phyloP scores from a whole-genome alignment of 768 basidiomycete genomes.

The Russula lepida region DNA sequence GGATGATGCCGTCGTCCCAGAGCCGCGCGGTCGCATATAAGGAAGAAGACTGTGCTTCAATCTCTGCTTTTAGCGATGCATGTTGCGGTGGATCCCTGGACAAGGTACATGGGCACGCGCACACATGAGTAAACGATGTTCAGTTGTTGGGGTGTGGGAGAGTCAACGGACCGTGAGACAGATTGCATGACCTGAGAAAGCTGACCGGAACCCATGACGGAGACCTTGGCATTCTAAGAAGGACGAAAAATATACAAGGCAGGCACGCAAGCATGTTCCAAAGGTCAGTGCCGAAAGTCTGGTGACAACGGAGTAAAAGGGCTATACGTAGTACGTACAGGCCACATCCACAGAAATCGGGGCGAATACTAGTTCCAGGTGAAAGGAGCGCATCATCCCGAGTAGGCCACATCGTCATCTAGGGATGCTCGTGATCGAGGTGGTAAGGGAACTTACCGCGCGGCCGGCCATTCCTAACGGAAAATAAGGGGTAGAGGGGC shows the following conservation, averaged over 20 bases:
- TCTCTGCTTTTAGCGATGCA: constrained; percentile 62
- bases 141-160: background rate
- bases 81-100: constrained; percentile 74
- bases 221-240: constrained; percentile 76
- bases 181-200: constrained; percentile 88
- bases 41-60: constrained; percentile 83
- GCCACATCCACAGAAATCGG: constrained; percentile 98
- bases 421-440: background rate
- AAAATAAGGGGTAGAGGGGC: background rate
- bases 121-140: background rate
- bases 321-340: constrained; percentile 52
- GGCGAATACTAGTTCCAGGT: constrained; percentile 65
- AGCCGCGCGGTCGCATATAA: constrained; percentile 85
- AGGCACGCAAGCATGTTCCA: background rate
- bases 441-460: constrained; percentile 49
- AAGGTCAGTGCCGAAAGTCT: background rate
- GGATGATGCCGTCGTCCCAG: constrained; percentile 92
- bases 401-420: constrained; percentile 1
- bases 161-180: constrained; percentile 65
- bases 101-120: background rate
- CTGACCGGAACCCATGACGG: constrained; percentile 93
- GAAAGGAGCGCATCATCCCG: background rate
- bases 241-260: background rate
- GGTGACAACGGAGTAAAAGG: background rate
- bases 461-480: constrained; percentile 80